phyloP scores from a whole-genome alignment of 2,329 filamentous ascomycete species.

The Cytospora mali region DNA sequence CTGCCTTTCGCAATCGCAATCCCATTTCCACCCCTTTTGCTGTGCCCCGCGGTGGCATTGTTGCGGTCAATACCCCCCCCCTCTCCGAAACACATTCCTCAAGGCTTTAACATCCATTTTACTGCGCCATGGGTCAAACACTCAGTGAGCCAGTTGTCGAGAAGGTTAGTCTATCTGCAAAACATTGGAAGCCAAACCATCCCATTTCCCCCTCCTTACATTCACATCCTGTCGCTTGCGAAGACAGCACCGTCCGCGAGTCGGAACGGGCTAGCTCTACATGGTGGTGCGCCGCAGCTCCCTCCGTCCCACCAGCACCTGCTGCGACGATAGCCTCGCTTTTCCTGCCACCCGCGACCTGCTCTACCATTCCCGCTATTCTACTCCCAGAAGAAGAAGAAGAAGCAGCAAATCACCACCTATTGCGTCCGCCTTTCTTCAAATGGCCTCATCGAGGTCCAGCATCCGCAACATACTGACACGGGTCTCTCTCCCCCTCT shows the following conservation, averaged over 20 bases:
- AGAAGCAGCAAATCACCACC: too few species aligned
- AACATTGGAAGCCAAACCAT: slow-evolving; percentile 6
- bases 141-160: slow-evolving; percentile 98
- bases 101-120: slow-evolving; percentile 5
- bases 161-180: slow-evolving; percentile 80
- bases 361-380: not conserved
- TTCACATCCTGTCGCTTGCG: not conserved
- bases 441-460: not conserved
- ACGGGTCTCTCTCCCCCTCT: slow-evolving; percentile 30
- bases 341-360: slow-evolving; percentile 8
- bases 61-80: slow-evolving; percentile 15
- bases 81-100: not conserved
- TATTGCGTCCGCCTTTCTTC: not conserved
- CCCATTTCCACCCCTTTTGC: slow-evolving; percentile 19
- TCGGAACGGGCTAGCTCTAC: not conserved
- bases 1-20: slow-evolving; percentile 9
- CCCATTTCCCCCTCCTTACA: not conserved
- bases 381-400: not conserved
- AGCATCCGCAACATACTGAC: slow-evolving; percentile 34
- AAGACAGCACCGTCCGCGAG: not conserved
- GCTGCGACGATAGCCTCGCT: not conserved
- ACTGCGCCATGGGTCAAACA: slow-evolving; percentile 86
- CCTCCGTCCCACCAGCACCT: not conserved
- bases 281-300: not conserved
- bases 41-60: slow-evolving; percentile 27